Base-by-base conservation (phyloP, 1,284 basidiomycete species). In the Cryptococcus deneoformans region DNA sequence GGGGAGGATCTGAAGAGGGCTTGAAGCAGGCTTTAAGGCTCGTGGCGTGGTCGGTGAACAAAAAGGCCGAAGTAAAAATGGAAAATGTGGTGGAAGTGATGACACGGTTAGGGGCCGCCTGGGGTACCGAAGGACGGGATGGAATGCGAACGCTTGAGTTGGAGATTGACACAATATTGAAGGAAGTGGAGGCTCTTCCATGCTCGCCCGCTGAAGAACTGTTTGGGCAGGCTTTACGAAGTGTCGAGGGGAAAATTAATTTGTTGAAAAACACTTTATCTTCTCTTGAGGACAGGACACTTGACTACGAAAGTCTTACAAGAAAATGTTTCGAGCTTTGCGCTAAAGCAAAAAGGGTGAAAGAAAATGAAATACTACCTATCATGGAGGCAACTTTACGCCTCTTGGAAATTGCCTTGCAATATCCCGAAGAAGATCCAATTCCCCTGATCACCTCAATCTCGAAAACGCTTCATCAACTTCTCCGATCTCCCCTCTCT, bases 341-440 rank as follows among this genome's bases (percentile, higher is more conserved):
- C 5, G 16, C 43, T 34, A 42, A 46, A 53, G 38, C 55, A 5
- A 39, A 39, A 34, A 54, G 44, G 37, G 16, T n/a, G 47, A 36
- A 48, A 9, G 34, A 9, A 16, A 36, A 48, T 29, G 34, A 36
- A 36, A 14, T n/a, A 48, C 10, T 11, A 36, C 16, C 8, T 35
- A 14, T 35, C 29, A n/a, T 11, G 54, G 61, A 10, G 48, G 56
- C 7, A 53, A 20, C 59, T 2, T 24, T 63, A n/a, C 47, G 47
- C 2, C 57, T 69, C 4, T 57, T 63, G 20, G 57, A 55, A 46
- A 40, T 35, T 16, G 56, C 56, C 10, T 38, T 56, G 7, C 29
- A 34, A 55, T 11, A 34, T 60, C 3, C 45, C 53, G 36, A 44
- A 46, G 5, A 40, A 54, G 11, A 34, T 62, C 49, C 52, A 24